Evolutionary conservation across 495 filamentous ascomycete species (phyloP).

Genomic region (Hyaloscypha bicolor): DNA sequence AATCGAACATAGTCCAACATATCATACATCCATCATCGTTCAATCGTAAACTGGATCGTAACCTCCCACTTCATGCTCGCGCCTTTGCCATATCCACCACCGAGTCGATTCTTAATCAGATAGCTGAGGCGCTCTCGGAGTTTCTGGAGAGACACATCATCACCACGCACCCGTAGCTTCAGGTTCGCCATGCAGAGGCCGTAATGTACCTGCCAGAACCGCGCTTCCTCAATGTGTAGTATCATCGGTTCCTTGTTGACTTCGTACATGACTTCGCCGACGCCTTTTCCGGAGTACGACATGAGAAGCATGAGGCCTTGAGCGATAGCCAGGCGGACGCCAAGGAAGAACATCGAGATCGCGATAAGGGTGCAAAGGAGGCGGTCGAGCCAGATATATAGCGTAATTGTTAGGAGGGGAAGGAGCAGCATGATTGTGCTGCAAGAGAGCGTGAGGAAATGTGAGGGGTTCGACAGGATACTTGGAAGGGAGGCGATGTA

Average conservation of each 20-base stretch:
- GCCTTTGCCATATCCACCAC: constrained; percentile 83
- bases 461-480: constrained; percentile 86
- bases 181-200: constrained; percentile 94
- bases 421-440: constrained; percentile 79
- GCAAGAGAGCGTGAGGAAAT: constrained; percentile 88
- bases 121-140: constrained; percentile 74
- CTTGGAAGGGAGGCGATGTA: constrained; percentile 81
- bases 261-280: constrained; percentile 77
- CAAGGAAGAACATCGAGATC: constrained; percentile 82
- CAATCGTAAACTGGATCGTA: constrained; percentile 38
- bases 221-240: constrained; percentile 77
- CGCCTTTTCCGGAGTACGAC: constrained; percentile 71
- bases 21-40: constrained; percentile 17
- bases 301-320: constrained; percentile 94
- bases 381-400: constrained; percentile 80
- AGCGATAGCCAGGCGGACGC: constrained; percentile 76
- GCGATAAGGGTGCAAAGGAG: constrained; percentile 79
- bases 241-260: constrained; percentile 81
- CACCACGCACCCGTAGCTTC: constrained; percentile 68
- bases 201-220: constrained; percentile 99
- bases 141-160: constrained; percentile 65
- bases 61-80: constrained; percentile 87
- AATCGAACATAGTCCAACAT: constrained; percentile 1
- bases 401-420: constrained; percentile 69
- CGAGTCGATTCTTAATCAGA: constrained; percentile 82